These are phyloP conservation scores for Yamadazyma diospyri DNA, from an alignment of 1,139 yeast species.

Conservation along the genomic window DNA sequence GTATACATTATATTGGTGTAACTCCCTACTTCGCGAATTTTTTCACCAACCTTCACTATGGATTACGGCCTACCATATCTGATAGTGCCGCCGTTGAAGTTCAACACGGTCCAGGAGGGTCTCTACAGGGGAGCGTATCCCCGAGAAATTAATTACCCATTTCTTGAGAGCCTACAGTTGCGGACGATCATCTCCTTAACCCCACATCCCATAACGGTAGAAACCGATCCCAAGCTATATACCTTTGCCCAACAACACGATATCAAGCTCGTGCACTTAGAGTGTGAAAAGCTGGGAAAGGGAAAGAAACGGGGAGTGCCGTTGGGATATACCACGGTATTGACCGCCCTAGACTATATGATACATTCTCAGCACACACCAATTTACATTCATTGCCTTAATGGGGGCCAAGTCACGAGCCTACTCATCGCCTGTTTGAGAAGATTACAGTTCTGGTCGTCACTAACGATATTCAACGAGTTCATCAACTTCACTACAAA, in stretches of 20 bases:
- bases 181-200: conserved; percentile 77
- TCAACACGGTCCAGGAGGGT: conserved; percentile 64
- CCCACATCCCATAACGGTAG: conserved; percentile 63
- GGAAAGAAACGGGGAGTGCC: conserved; percentile 82
- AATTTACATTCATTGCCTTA: conserved; percentile 77
- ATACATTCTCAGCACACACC: conserved; percentile 64
- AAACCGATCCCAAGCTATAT: conserved; percentile 47
- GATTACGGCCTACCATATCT: conserved; percentile 29
- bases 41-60: conserved; percentile 7
- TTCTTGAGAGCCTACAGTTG: conserved; percentile 61
- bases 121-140: conserved; percentile 88
- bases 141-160: conserved; percentile 67
- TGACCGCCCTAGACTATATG: conserved; percentile 56
- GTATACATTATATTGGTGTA: conserved; percentile 1
- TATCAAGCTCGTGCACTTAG: conserved; percentile 59
- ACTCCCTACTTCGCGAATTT: no score
- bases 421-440: conserved; percentile 82
- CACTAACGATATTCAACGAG: conserved; percentile 84
- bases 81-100: conserved; percentile 78
- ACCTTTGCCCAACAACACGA: conserved; percentile 48
- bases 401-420: conserved; percentile 86
- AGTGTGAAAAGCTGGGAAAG: conserved; percentile 63
- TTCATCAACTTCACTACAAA: conserved; percentile 75
- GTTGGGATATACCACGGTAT: conserved; percentile 59
- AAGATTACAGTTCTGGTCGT: conserved; percentile 83